Percentiles rank a stretch among this genome's conserved stretches.
Conservation (phyloP, 306 rosid species). For the Mimosa bimucronata region DNA sequence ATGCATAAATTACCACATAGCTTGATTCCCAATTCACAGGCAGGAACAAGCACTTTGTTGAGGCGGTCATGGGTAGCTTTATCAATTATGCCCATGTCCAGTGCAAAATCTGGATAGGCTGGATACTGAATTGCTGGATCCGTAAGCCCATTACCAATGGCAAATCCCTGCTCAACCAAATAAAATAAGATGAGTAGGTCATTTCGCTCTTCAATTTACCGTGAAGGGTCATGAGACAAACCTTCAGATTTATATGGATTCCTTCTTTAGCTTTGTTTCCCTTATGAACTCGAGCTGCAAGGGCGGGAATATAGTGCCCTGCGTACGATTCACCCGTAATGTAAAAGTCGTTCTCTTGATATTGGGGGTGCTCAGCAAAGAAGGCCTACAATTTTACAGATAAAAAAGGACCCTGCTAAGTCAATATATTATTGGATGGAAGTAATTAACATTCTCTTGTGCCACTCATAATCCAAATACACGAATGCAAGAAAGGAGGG, state of each 20-base stretch:
- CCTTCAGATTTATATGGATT: conserved; percentile 91
- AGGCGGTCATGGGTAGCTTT: conserved; percentile 65
- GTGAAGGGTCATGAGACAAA: conserved; percentile 30
- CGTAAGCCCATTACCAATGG: conserved; percentile 97
- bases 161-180: conserved; percentile 80
- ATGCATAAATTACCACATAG: conserved; percentile 69
- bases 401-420: neutral
- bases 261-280: conserved; percentile 98
- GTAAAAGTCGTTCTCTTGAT: conserved; percentile 77
- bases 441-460: neutral
- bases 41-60: conserved; percentile 70
- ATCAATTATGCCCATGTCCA: conserved; percentile 78
- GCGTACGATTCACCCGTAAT: conserved; percentile 99
- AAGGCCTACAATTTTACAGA: conserved; percentile 57
- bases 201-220: conserved; percentile 3
- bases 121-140: conserved; percentile 93
- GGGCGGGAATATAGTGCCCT: conserved; percentile 97
- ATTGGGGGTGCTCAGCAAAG: conserved; percentile 81
- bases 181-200: conserved; percentile 33
- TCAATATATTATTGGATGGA: conserved; percentile 24
- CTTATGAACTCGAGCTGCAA: conserved; percentile 88
- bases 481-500: neutral
- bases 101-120: conserved; percentile 90
- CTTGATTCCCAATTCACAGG: conserved; percentile 83
- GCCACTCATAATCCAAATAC: neutral